phyloP scores from a whole-genome alignment of 768 basidiomycete genomes.

The Dioszegia crocea region DNA sequence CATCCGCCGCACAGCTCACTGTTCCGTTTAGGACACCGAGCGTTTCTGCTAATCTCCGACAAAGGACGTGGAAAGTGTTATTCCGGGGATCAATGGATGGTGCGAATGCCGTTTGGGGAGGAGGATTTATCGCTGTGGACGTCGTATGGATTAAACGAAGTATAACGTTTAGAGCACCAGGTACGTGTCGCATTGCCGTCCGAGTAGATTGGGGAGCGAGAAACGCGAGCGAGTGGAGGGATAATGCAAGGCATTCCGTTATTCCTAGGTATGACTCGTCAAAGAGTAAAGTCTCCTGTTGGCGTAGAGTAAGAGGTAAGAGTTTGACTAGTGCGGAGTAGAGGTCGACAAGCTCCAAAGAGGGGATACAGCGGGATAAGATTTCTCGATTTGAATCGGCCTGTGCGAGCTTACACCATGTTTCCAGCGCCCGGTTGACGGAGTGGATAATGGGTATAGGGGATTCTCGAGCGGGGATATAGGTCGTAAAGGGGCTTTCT shows the following conservation, averaged over 20 bases:
- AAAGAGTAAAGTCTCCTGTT: conserved; percentile 56
- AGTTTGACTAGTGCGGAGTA: conserved; percentile 72
- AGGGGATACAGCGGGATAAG: conserved; percentile 57
- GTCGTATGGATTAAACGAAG: conserved; percentile 42
- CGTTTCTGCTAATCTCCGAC: conserved; percentile 47
- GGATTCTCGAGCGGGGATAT: conserved; percentile 52
- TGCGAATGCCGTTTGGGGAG: background rate
- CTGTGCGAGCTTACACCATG: conserved; percentile 72
- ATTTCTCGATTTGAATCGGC: conserved; percentile 73
- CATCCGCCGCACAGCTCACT: conserved; percentile 15
- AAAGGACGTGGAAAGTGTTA: conserved; percentile 42
- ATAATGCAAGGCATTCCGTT: conserved; percentile 71
- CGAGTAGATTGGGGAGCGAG: conserved; percentile 73
- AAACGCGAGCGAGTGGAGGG: conserved; percentile 82
- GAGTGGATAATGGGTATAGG: conserved; percentile 58
- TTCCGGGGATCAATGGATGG: conserved; percentile 9
- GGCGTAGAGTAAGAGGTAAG: conserved; percentile 71
- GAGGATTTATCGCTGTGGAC: background rate
- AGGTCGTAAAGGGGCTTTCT: conserved; percentile 24
- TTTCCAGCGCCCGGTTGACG: conserved; percentile 62
- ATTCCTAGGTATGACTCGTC: conserved; percentile 69
- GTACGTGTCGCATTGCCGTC: conserved; percentile 60
- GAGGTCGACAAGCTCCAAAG: conserved; percentile 59
- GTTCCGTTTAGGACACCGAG: conserved; percentile 45
- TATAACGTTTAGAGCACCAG: conserved; percentile 69